These are phyloP conservation scores for Crucibulum laeve DNA, from an alignment of 768 basidiomycete species.

Conservation along the genomic window DNA sequence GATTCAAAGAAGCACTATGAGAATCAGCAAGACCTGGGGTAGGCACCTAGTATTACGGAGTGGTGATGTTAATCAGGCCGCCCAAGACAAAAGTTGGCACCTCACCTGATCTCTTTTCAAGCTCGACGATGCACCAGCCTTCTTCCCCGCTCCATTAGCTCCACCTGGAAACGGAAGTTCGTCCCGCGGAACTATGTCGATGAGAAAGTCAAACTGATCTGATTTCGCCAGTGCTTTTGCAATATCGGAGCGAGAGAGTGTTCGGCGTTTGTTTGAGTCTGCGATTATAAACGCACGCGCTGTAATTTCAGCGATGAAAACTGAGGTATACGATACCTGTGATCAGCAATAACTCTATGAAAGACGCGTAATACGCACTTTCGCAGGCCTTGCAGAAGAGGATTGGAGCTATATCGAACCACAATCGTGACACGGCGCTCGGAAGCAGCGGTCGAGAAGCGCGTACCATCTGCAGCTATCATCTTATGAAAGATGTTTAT, in stretches of 20 bases:
- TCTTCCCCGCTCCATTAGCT: background rate
- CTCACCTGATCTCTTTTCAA: background rate
- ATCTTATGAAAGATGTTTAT: slow-evolving; percentile 49
- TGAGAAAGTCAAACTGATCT: slow-evolving; percentile 96
- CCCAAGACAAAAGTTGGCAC: background rate
- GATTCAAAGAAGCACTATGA: background rate
- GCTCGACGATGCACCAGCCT: slow-evolving; percentile 1
- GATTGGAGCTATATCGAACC: slow-evolving; percentile 66
- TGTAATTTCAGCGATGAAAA: slow-evolving; percentile 97
- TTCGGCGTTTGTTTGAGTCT: slow-evolving; percentile 94
- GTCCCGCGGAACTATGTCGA: slow-evolving; percentile 92
- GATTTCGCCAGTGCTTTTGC: slow-evolving; percentile 88
- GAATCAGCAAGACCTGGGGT: background rate
- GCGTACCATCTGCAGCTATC: slow-evolving; percentile 90
- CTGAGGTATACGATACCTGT: slow-evolving; percentile 30
- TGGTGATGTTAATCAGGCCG: background rate
- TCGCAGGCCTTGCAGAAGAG: slow-evolving; percentile 98
- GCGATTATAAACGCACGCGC: slow-evolving; percentile 94
- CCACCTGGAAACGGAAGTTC: slow-evolving; percentile 40
- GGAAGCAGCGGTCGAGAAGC: slow-evolving; percentile 7
- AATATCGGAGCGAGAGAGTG: slow-evolving; percentile 89
- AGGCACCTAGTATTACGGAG: too few species aligned
- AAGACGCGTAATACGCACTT: slow-evolving; percentile 52
- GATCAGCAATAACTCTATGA: background rate
- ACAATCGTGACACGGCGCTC: background rate